Percentiles rank a stretch among this genome's conserved stretches.
Evolutionary conservation across 1,284 basidiomycete species (phyloP).

Genomic region (Hemileia vastatrix): DNA sequence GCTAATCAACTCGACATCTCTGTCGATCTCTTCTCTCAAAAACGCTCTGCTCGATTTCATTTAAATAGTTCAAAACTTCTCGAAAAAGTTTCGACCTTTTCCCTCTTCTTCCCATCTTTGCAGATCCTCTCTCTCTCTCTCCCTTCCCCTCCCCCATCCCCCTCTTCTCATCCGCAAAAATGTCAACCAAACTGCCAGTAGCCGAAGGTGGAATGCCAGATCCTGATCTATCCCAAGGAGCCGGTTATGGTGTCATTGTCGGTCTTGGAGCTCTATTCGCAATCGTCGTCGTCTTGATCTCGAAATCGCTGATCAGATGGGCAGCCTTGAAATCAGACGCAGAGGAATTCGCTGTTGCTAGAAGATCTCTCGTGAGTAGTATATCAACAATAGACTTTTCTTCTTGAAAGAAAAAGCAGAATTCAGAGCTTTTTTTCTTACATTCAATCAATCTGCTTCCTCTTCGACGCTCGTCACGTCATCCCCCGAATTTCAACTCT

Average conservation of each 20-base stretch:
- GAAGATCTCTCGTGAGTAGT: too few species aligned
- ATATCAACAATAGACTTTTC: too few species aligned
- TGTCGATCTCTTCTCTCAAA: background rate
- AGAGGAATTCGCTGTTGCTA: slow-evolving; percentile 27
- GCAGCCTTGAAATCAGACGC: slow-evolving; percentile 19
- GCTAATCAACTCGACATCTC: background rate
- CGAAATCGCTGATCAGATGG: slow-evolving; percentile 23
- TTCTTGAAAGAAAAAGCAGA: too few species aligned
- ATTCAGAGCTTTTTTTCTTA: too few species aligned
- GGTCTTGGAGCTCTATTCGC: slow-evolving; percentile 40
- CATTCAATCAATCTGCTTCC: too few species aligned
- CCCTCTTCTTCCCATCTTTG: background rate
- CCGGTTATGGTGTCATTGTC: slow-evolving; percentile 40
- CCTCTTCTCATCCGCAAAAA: background rate
- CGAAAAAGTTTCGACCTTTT: background rate
- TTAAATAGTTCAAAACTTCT: background rate
- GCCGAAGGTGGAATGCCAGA: background rate
- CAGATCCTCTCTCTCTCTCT: background rate
- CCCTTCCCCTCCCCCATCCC: background rate
- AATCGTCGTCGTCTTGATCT: slow-evolving; percentile 28
- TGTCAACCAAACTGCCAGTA: too few species aligned
- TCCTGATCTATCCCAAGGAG: slow-evolving; percentile 39
- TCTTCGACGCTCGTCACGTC: too few species aligned
- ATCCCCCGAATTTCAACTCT: too few species aligned
- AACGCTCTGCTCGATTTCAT: background rate